Conservation (phyloP, 1,284 basidiomycete genomes). For the Moesziomyces sp. region DNA sequence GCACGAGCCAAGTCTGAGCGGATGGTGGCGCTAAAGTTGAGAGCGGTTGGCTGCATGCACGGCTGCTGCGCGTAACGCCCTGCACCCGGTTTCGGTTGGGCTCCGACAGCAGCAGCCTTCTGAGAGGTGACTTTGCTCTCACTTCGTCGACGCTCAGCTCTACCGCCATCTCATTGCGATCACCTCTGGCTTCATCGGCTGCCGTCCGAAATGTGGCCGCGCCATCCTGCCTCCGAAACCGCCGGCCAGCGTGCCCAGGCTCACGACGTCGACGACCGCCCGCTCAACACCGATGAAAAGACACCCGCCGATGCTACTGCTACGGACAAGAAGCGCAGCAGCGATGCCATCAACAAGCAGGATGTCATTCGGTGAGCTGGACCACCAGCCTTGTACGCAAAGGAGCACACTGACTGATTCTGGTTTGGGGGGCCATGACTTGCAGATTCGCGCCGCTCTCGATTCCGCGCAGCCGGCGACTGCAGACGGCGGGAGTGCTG, state of each 20-base stretch:
- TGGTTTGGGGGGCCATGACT: neutral
- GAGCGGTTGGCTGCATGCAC: no score
- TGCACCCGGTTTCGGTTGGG: no score
- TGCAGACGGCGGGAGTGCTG: slow-evolving; percentile 74
- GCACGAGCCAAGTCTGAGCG: no score
- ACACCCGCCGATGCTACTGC: neutral
- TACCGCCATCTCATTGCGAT: no score
- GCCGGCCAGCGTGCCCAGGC: slow-evolving; percentile 33
- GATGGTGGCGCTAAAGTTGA: no score
- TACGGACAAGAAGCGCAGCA: neutral
- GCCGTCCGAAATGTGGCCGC: slow-evolving; percentile 14
- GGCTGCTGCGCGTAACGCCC: no score
- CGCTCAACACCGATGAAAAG: neutral
- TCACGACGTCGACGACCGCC: slow-evolving; percentile 23
- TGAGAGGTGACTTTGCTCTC: no score
- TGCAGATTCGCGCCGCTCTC: slow-evolving; percentile 59
- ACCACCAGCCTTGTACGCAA: neutral
- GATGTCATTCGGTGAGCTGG: slow-evolving; percentile 33
- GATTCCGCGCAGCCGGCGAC: slow-evolving; percentile 56
- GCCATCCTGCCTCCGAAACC: slow-evolving; percentile 41
- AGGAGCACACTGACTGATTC: neutral
- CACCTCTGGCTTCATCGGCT: no score
- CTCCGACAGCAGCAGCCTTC: no score
- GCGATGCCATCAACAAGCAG: slow-evolving; percentile 23
- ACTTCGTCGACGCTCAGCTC: no score